Evolutionary conservation across 1,284 basidiomycete genomes (phyloP).

Genomic region (Thecaphora thlaspeos): DNA sequence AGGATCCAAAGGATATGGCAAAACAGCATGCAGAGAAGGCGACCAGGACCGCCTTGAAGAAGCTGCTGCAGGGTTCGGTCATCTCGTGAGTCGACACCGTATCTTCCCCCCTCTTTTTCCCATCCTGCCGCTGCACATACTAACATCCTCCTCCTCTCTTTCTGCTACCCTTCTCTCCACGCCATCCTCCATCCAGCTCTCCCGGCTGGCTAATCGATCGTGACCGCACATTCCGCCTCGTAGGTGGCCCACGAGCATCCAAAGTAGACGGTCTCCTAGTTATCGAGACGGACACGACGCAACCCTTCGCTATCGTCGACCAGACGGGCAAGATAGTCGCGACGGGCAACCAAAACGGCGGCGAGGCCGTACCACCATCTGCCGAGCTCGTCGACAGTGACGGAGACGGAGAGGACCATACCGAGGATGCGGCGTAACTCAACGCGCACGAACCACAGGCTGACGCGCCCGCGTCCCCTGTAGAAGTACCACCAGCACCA

Average conservation of each 20-base stretch:
- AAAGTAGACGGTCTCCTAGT: slow-evolving; percentile 39
- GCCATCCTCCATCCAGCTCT: too few species aligned
- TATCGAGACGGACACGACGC: slow-evolving; percentile 41
- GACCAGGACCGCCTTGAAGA: slow-evolving; percentile 33
- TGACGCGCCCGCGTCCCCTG: slow-evolving; percentile 12
- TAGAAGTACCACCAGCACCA: slow-evolving; percentile 10
- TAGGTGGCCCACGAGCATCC: slow-evolving; percentile 39
- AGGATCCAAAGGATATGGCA: slow-evolving; percentile 12
- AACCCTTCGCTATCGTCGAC: slow-evolving; percentile 33
- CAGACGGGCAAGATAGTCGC: slow-evolving; percentile 40
- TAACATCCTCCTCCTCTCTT: too few species aligned
- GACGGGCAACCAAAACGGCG: slow-evolving; percentile 29
- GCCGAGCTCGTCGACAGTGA: slow-evolving; percentile 3
- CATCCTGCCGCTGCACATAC: too few species aligned
- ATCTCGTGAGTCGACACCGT: slow-evolving; percentile 27
- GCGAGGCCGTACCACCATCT: slow-evolving; percentile 14
- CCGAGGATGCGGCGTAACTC: slow-evolving; percentile 25
- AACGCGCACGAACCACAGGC: slow-evolving; percentile 6
- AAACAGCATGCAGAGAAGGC: slow-evolving; percentile 23
- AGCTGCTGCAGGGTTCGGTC: slow-evolving; percentile 42
- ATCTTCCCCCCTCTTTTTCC: too few species aligned
- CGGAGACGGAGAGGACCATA: slow-evolving; percentile 8
- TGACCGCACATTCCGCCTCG: slow-evolving; percentile 42
- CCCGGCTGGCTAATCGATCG: slow-evolving; percentile 46
- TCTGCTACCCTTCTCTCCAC: too few species aligned